These are phyloP conservation scores for Isabelozyma pseudorhagii DNA, from an alignment of 805 yeast species.

Conservation along the genomic window DNA sequence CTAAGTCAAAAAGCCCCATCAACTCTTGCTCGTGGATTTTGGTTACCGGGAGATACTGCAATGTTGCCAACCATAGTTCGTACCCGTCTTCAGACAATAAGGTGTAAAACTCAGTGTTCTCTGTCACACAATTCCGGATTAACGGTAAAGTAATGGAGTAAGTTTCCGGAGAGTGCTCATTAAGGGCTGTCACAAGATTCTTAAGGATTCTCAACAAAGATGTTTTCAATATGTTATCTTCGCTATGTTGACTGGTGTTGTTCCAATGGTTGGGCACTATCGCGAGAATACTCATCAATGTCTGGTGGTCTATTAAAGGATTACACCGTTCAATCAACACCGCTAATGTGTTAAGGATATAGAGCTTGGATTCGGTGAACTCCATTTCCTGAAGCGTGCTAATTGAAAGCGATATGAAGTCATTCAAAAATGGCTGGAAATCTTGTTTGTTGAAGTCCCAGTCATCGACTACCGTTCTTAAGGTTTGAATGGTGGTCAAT, in stretches of 20 bases:
- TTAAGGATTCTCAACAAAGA: constrained; percentile 51
- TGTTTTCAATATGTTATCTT: constrained; percentile 37
- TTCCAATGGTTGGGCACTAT: constrained; percentile 80
- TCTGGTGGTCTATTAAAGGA: constrained; percentile 53
- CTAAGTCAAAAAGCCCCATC: constrained; percentile 44
- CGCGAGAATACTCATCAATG: constrained; percentile 48
- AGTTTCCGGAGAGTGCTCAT: constrained; percentile 45
- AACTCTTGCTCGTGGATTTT: constrained; percentile 26
- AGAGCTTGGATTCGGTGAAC: constrained; percentile 74
- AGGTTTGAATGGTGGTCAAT: constrained; percentile 67
- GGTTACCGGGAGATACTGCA: constrained; percentile 57
- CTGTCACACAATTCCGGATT: constrained; percentile 60
- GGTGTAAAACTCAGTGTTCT: constrained; percentile 35
- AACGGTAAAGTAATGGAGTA: constrained; percentile 64
- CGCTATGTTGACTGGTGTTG: constrained; percentile 39
- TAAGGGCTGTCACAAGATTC: constrained; percentile 54
- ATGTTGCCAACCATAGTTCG: constrained; percentile 73
- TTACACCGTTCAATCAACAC: constrained; percentile 61
- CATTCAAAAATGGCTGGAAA: constrained; percentile 63
- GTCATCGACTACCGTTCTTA: constrained; percentile 71
- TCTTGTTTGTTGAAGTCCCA: constrained; percentile 76
- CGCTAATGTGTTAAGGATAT: constrained; percentile 64
- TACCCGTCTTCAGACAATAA: constrained; percentile 81
- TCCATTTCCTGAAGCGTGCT: constrained; percentile 47
- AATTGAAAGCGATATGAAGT: constrained; percentile 48